Conservation (phyloP, 805 yeast species). For the Candida yuanshanica region DNA sequence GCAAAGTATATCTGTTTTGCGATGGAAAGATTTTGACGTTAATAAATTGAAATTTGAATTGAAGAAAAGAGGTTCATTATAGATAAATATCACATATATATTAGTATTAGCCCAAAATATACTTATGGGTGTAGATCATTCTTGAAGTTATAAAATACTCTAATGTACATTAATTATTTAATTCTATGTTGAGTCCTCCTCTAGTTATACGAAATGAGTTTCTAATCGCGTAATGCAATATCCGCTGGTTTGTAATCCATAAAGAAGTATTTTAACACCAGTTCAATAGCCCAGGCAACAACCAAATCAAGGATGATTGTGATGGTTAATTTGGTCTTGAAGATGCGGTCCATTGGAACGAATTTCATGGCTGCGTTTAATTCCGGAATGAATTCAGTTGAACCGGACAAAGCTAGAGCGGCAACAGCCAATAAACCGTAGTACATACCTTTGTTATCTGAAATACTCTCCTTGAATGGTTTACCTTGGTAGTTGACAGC, state of each 20-base stretch:
- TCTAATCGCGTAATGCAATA: slow-evolving; percentile 49
- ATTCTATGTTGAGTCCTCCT: too few relatives aligned
- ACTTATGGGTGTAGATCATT: too few relatives aligned
- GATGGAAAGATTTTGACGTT: slow-evolving; percentile 22
- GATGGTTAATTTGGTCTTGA: slow-evolving; percentile 72
- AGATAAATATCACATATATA: too few relatives aligned
- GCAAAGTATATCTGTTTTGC: slow-evolving; percentile 11
- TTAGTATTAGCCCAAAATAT: too few relatives aligned
- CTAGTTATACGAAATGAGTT: background rate
- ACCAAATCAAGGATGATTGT: slow-evolving; percentile 72
- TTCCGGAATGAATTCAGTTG: slow-evolving; percentile 94
- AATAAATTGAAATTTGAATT: slow-evolving; percentile 9
- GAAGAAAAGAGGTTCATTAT: too few relatives aligned
- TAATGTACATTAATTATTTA: too few relatives aligned
- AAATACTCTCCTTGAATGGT: slow-evolving; percentile 89
- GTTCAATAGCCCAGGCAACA: slow-evolving; percentile 72
- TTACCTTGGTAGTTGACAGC: slow-evolving; percentile 97
- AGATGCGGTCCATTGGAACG: slow-evolving; percentile 72
- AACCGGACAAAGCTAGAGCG: slow-evolving; percentile 79
- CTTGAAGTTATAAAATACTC: background rate
- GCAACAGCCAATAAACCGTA: slow-evolving; percentile 92
- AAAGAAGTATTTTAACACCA: slow-evolving; percentile 74
- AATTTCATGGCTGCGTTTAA: slow-evolving; percentile 86
- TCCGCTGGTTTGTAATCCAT: slow-evolving; percentile 92
- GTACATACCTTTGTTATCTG: slow-evolving; percentile 93